phyloP scores from a whole-genome alignment of 495 filamentous ascomycete genomes.

The Annulohypoxylon maeteangense region DNA sequence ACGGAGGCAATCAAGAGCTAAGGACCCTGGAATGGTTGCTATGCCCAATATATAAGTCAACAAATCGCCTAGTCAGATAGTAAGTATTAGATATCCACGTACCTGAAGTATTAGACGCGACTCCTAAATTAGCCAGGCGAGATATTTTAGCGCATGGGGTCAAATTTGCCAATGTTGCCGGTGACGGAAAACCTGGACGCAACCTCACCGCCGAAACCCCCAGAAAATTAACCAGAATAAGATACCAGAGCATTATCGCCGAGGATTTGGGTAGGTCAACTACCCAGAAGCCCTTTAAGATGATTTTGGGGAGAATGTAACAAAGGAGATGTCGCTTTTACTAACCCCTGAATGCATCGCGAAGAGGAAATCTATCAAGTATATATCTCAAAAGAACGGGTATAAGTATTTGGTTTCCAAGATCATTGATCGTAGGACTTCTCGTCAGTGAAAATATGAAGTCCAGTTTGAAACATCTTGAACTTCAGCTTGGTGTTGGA shows the following conservation, averaged over 20 bases:
- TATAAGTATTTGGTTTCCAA: neutral
- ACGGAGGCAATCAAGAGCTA: constrained; percentile 47
- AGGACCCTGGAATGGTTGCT: constrained; percentile 42
- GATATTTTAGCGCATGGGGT: constrained; percentile 45
- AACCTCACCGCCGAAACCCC: constrained; percentile 38
- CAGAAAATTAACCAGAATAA: neutral
- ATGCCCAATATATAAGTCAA: constrained; percentile 28
- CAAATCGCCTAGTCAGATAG: neutral
- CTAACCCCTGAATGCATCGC: neutral
- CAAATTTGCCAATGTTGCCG: constrained; percentile 17
- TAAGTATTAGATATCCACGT: neutral
- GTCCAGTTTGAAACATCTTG: constrained; percentile 4
- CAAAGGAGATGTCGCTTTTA: neutral
- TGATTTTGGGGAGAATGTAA: neutral
- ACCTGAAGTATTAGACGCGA: constrained; percentile 40
- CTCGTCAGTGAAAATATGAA: neutral
- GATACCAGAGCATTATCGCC: constrained; percentile 16
- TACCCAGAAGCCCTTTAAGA: constrained; percentile 5
- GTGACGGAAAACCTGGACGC: constrained; percentile 31
- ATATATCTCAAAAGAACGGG: neutral
- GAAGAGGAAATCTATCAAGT: neutral
- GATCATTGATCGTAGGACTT: neutral
- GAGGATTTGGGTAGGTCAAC: constrained; percentile 18
- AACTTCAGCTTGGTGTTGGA: constrained; percentile 5
- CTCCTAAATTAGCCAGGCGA: constrained; percentile 11